Base-by-base conservation (phyloP, 768 basidiomycete genomes). In the Hericium alpestre region DNA sequence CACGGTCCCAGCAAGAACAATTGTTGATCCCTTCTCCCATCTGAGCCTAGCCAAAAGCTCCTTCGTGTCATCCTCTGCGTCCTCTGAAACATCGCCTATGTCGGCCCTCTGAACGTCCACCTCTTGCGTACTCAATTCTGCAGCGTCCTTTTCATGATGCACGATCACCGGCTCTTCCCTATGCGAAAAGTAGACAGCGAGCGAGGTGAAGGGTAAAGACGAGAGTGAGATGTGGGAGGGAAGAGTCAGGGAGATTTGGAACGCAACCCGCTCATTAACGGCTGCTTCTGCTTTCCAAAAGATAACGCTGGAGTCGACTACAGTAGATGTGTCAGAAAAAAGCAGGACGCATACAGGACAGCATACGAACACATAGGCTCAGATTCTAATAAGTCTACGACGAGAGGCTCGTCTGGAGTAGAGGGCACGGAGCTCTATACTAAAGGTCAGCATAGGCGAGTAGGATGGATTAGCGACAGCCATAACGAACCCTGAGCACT, bases 281-380 rank as follows among this genome's bases (percentile, higher is more conserved):
- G 77, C 75, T 23, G 82, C 79, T 57, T 82, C 77, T 0, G 78
- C 59, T 8, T 76, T 67, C 87, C 90, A 93, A 68, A 96, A 97
- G 0, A 83, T 76, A 3, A 84, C 71, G 32, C 72, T 74, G 0
- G 82, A 77, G 39, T 82, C 74, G 58, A 93, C 92, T 93, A 57
- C 1, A 9, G 23, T 8, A 7, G 27, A 6, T 6, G n/a, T 11
- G 52, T 38, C 58, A 56, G 43, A 27, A 12, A 55, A 56, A 13
- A 47, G 58, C 39, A 57, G n/a, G 55, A 59, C n/a, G 55, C 18
- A 55, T 56, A 56, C 43, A 32, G 18, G 41, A 40, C 49, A 46
- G 10, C n/a, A 9, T 10, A 68, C 83, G 56, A 67, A 89, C 87
- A 74, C 13, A 88, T 78, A 1, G 83, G 79, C 48, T 77, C 76